These are phyloP conservation scores for Candida boleticola DNA, from an alignment of 805 yeast genomes.

Conservation along the genomic window DNA sequence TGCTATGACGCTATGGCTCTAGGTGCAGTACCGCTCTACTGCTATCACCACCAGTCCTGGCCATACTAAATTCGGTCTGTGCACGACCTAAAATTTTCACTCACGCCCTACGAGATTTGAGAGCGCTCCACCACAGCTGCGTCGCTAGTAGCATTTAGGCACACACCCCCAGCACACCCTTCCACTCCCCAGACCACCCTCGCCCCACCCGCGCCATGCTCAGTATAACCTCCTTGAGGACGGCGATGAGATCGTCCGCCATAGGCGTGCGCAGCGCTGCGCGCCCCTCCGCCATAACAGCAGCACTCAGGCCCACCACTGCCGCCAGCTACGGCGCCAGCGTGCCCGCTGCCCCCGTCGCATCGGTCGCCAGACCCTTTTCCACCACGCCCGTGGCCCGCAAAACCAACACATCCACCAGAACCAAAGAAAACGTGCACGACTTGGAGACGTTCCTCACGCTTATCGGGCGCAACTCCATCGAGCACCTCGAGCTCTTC, in stretches of 20 bases:
- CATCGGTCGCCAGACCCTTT: neutral
- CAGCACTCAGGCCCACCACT: neutral
- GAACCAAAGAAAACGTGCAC: constrained; percentile 44
- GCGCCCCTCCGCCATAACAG: neutral
- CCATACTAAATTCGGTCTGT: no score
- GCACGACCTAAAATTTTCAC: no score
- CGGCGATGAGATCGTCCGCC: neutral
- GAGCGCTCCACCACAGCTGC: no score
- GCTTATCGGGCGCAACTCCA: constrained; percentile 74
- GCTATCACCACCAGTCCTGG: no score
- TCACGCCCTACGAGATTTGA: no score
- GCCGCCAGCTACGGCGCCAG: neutral
- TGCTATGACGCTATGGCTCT: no score
- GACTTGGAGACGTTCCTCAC: constrained; percentile 71
- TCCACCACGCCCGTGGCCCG: constrained; percentile 8
- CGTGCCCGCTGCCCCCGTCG: neutral
- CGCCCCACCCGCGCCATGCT: no score
- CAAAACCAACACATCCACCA: constrained; percentile 54
- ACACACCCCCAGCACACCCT: no score
- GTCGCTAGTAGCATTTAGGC: no score
- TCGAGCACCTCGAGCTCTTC: constrained; percentile 65
- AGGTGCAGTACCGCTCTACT: no score
- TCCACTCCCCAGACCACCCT: no score
- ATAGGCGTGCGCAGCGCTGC: neutral
- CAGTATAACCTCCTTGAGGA: neutral